Percentiles rank a stretch among this genome's conserved stretches.
These are phyloP conservation scores for Camellia granthamiana DNA, from an alignment of 148 eudicot genomes.

Conservation along the genomic window DNA sequence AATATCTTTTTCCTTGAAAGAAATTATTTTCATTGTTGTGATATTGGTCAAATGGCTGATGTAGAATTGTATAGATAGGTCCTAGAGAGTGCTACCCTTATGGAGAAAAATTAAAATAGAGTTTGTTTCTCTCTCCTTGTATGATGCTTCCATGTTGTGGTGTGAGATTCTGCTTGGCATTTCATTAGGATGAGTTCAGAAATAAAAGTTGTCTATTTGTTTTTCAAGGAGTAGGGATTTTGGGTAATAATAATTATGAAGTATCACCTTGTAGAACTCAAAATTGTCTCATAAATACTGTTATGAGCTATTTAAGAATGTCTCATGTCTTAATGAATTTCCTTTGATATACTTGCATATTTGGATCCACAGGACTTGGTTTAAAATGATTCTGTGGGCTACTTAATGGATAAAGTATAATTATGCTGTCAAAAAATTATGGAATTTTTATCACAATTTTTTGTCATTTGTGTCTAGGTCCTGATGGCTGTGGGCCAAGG, in stretches of 20 bases:
- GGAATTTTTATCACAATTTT: background rate
- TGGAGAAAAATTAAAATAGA: background rate
- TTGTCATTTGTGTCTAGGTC: conserved; percentile 45
- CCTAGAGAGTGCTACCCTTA: background rate
- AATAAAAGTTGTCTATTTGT: background rate
- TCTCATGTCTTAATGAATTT: too few relatives aligned
- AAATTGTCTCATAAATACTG: too few relatives aligned
- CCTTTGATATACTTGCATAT: background rate
- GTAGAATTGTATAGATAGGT: background rate
- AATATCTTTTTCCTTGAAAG: background rate
- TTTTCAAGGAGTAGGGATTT: too few relatives aligned
- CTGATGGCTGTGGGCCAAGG: conserved; percentile 78
- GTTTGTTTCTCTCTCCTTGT: background rate
- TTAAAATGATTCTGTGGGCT: background rate
- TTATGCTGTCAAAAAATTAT: background rate
- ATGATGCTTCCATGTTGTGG: background rate
- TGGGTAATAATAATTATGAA: too few relatives aligned
- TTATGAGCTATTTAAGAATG: background rate
- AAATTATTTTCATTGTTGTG: background rate
- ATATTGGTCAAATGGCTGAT: background rate
- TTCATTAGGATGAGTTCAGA: background rate
- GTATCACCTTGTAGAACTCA: too few relatives aligned
- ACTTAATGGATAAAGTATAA: background rate
- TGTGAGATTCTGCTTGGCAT: conserved; percentile 6
- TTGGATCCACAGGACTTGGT: background rate